Conservation (phyloP, 1,284 basidiomycete genomes). For the Sutorius eximius region DNA sequence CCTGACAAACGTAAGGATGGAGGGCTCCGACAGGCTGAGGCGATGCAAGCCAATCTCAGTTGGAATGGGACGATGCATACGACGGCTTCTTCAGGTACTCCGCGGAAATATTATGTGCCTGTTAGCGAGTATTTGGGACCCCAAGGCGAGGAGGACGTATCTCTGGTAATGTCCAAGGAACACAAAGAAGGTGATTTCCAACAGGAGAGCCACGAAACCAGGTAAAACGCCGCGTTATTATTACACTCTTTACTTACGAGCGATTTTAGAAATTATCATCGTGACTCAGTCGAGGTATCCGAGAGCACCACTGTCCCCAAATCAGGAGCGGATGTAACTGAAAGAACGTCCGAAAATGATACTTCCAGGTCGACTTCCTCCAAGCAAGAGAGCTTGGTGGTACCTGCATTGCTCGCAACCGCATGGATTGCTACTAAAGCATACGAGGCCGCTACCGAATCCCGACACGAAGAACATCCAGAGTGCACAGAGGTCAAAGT, state of each 20-base stretch:
- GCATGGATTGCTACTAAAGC: conserved; percentile 13
- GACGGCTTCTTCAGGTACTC: background rate
- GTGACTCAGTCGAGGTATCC: background rate
- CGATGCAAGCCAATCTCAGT: background rate
- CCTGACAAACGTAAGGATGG: background rate
- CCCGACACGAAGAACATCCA: conserved; percentile 2
- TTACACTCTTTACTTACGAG: conserved; percentile 1
- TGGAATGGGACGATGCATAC: conserved; percentile 9
- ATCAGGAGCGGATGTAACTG: background rate
- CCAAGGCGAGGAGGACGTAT: background rate
- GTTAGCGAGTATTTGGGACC: conserved; percentile 12
- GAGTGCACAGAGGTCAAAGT: background rate
- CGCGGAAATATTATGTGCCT: conserved; percentile 22
- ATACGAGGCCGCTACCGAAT: conserved; percentile 10
- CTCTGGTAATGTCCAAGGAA: background rate
- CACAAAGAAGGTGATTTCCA: background rate
- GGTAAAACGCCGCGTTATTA: conserved; percentile 1
- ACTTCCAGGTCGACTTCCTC: background rate
- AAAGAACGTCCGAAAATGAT: background rate
- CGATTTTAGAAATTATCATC: background rate
- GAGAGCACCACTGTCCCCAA: background rate
- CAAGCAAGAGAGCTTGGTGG: conserved; percentile 8
- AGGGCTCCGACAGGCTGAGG: background rate
- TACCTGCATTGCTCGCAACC: conserved; percentile 12
- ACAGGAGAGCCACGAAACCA: background rate